Evolutionary conservation across 805 yeast genomes (phyloP), one percentile per base, ranked within the genome.

Genomic region (Yarrowia sp.): DNA sequence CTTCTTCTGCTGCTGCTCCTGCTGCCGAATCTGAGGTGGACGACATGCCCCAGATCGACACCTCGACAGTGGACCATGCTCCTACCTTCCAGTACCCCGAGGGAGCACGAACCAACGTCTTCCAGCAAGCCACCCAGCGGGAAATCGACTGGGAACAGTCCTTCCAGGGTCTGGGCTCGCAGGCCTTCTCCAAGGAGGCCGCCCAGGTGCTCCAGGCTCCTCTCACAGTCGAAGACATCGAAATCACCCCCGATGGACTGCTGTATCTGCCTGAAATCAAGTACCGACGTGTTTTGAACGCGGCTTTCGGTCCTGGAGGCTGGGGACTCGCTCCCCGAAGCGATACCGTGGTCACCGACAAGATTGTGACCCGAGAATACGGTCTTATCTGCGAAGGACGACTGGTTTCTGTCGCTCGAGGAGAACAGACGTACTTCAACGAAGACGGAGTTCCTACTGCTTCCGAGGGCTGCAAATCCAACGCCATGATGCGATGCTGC

Each of bases 281-380:
- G 74, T 95, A 95, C 74, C 83, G 99, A 68, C 82, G 99, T 49
- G 87, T 92, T 22, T 77, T 95, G 69, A 93, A 93, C 76, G 81
- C 81, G 40, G 96, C 98, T 0, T 93, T 95, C 79, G 99, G 99
- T 3, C 97, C 99, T 7, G 99, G 99, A 28, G 98, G 96, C 1
- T 95, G 99, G 99, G 98, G 98, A 0, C 79, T 95, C 65, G 97
- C 96, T 0, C 98, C 99, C 11, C 80, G 99, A 65, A 86, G 96
- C 0, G 93, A 89, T 68, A 88, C 96, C 0, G 79, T 84, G 62
- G 85, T 95, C 33, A 88, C 96, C 1, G 82, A 85, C 32, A 85
- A 83, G 67, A 81, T 85, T 58, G 86, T 95, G 33, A 90, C 97
- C 11, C 82, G 98, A 68, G 99, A 95, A 73, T 95, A 91, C 72